Percentiles rank a stretch among this genome's conserved stretches.
Evolutionary conservation across 2,329 filamentous ascomycete species (phyloP).

Genomic region (Epicoccum nigrum): DNA sequence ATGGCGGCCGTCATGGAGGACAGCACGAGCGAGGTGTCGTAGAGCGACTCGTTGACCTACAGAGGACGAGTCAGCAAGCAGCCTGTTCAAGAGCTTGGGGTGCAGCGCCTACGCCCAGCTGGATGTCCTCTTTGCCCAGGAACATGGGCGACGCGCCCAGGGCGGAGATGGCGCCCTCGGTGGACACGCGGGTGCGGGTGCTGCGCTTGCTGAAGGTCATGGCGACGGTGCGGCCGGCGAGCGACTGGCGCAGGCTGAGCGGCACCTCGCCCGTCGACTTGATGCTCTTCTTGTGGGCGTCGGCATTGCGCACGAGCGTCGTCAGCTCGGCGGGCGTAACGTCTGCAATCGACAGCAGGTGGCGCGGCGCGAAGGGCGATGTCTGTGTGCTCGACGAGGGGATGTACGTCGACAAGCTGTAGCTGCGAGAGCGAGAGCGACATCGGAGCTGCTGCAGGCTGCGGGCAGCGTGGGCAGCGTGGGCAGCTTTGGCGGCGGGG

Average conservation of each 20-base stretch:
- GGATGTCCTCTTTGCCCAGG: slow-evolving; percentile 92
- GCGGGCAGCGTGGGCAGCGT: slow-evolving; percentile 27
- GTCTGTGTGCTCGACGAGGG: slow-evolving; percentile 51
- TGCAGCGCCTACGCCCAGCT: slow-evolving; percentile 72
- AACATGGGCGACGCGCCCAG: slow-evolving; percentile 97
- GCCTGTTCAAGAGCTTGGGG: too few species aligned
- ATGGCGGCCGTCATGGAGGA: slow-evolving; percentile 69
- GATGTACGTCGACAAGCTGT: slow-evolving; percentile 31
- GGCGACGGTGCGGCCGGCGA: slow-evolving; percentile 82
- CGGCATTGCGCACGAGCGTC: slow-evolving; percentile 81
- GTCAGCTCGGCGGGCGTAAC: slow-evolving; percentile 80
- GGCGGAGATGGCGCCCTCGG: slow-evolving; percentile 85
- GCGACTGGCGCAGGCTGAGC: slow-evolving; percentile 62
- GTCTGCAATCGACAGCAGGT: slow-evolving; percentile 91
- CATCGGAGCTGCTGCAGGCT: slow-evolving; percentile 23
- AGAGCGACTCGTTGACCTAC: slow-evolving; percentile 89
- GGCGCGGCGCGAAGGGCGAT: slow-evolving; percentile 71
- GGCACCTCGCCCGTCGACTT: slow-evolving; percentile 70
- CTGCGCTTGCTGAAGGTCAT: slow-evolving; percentile 98
- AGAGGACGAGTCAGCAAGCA: not conserved
- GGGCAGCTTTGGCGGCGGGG: slow-evolving; percentile 35
- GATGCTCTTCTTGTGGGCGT: slow-evolving; percentile 74
- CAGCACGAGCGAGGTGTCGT: slow-evolving; percentile 88
- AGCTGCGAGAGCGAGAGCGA: slow-evolving; percentile 41
- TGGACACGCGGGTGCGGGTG: slow-evolving; percentile 91